Evolutionary conservation across 2,329 filamentous ascomycete species (phyloP).

Genomic region (Exophiala sideris): DNA sequence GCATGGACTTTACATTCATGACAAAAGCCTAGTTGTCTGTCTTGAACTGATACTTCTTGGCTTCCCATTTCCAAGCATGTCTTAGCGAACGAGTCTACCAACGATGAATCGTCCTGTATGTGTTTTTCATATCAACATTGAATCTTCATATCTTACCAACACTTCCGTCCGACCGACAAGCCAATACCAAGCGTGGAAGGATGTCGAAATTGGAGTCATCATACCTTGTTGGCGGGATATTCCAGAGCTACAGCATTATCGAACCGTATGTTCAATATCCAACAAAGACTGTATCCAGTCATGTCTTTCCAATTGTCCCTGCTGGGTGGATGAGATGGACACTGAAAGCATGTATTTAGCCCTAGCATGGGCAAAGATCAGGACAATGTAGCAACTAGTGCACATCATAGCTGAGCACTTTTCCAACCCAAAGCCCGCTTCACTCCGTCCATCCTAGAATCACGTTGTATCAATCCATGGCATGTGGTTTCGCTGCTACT

Average conservation of each 20-base stretch:
- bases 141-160: constrained; percentile 15
- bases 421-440: neutral
- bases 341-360: constrained; percentile 21
- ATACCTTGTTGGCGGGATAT: constrained; percentile 16
- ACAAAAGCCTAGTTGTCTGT: constrained; percentile 13
- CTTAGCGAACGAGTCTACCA: constrained; percentile 11
- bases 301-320: constrained; percentile 16
- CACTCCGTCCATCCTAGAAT: no score
- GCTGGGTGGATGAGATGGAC: constrained; percentile 3
- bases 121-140: constrained; percentile 18
- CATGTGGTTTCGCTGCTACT: neutral
- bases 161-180: neutral
- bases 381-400: constrained; percentile 20
- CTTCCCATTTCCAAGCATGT: constrained; percentile 12
- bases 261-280: constrained; percentile 14
- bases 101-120: constrained; percentile 8
- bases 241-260: constrained; percentile 16
- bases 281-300: constrained; percentile 14
- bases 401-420: constrained; percentile 19
- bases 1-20: constrained; percentile 10
- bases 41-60: constrained; percentile 22
- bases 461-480: neutral
- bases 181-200: constrained; percentile 1
- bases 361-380: constrained; percentile 18
- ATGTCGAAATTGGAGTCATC: constrained; percentile 3